Evolutionary conservation across 1,284 basidiomycete species (phyloP).

Genomic region (Apiotrichum veenhuisii): DNA sequence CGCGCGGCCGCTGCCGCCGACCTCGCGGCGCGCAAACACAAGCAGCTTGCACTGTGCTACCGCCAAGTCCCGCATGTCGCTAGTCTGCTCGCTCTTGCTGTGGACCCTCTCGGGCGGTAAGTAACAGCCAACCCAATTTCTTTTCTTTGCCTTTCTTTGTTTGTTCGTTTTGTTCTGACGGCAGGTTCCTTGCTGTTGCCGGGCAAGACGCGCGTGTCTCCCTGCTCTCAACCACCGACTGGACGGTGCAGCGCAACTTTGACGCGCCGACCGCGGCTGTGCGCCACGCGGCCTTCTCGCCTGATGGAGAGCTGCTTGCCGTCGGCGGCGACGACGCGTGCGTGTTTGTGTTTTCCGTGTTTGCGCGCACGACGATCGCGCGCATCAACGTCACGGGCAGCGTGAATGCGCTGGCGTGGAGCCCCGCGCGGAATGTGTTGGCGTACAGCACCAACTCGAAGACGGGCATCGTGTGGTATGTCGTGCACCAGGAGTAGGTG

Average conservation of each 20-base stretch:
- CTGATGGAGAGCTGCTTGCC: constrained; percentile 42
- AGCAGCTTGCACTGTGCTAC: constrained; percentile 29
- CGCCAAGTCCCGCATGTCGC: constrained; percentile 28
- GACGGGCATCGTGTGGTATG: constrained; percentile 28
- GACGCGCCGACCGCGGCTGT: constrained; percentile 36
- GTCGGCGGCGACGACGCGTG: constrained; percentile 37
- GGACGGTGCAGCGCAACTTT: constrained; percentile 37
- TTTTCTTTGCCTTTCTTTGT: too few species aligned
- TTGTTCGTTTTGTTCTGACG: background rate
- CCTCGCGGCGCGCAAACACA: constrained; percentile 19
- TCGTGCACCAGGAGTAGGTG: constrained; percentile 30
- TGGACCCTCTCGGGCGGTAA: constrained; percentile 32
- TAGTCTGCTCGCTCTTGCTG: constrained; percentile 27
- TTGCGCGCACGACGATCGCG: constrained; percentile 25
- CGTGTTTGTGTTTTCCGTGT: constrained; percentile 35
- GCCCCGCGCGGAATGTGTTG: constrained; percentile 33
- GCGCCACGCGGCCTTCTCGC: constrained; percentile 36
- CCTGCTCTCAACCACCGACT: constrained; percentile 33
- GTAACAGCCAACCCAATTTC: constrained; percentile 1
- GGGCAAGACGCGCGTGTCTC: constrained; percentile 42
- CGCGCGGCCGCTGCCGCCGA: constrained; percentile 12
- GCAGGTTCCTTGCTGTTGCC: constrained; percentile 35
- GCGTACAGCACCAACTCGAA: constrained; percentile 34
- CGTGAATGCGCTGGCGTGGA: constrained; percentile 36
- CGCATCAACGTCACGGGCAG: constrained; percentile 27